Evolutionary conservation across 768 basidiomycete genomes (phyloP), one percentile per base, ranked within the genome.

Genomic region (Rhizopogon roseolus): DNA sequence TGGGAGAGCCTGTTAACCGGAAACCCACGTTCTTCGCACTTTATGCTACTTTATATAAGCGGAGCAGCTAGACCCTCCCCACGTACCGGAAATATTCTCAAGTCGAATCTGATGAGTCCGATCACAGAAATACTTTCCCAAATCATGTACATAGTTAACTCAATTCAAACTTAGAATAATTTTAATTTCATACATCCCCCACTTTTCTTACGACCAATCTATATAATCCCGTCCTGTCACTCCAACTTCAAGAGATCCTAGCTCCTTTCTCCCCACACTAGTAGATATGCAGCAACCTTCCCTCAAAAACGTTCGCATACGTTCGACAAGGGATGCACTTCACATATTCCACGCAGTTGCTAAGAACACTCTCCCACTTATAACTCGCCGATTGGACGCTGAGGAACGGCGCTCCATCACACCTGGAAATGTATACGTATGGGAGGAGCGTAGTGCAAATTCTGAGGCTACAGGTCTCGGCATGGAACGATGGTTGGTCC

Each of bases 361-460:
- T 9, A 76, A 76, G 55, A 78, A 82, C 61, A 65, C 75, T 53
- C 75, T 91, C 41, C 87, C 88, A 45, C 79, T 92, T 64, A 89
- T 90, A 64, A 88, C 86, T 19, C 81, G 90, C 53, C 84, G 90
- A 7, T 79, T 93, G 60, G 90, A 92, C 64, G 86, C 86, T 41
- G 88, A 91, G 65, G 90, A 92, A 67, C 81, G 90, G 40, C 76
- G 84, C 44, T 81, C 81, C 16, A 87, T 93, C 62, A 60, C 76
- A 16, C 80, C 90, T 0, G 90, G 90, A 25, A 88, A 88, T 60
- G 87, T 91, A 22, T 92, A 90, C 60, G 87, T 92, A 56, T 93
- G 90, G 90, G 90, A 93, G 65, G 90, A 93, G 60, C 85, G 89
- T 57, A 86, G 86, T 25, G 86, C 89, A 6, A 89, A 87, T 64